Percentiles rank a stretch among this genome's conserved stretches.
phyloP scores from a whole-genome alignment of 1,284 basidiomycete genomes.

The Laetiporus sulphureus region DNA sequence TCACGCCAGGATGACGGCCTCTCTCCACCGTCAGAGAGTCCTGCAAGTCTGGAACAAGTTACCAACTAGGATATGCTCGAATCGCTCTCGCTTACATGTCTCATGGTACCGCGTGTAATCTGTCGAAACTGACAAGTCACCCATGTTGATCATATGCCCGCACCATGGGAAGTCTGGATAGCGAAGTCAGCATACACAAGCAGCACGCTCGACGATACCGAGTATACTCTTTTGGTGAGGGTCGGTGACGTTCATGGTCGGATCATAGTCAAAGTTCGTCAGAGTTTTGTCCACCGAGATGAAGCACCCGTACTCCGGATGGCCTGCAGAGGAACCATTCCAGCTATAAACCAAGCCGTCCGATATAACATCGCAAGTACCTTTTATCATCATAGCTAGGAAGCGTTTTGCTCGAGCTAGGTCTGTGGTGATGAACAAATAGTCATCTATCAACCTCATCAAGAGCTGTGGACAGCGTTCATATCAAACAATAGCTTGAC shows the following conservation, averaged over 20 bases:
- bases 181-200: neutral
- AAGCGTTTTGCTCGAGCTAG: conserved; percentile 62
- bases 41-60: conserved; percentile 37
- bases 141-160: conserved; percentile 74
- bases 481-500: too few species aligned
- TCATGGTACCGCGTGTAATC: conserved; percentile 66
- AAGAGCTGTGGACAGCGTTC: too few species aligned
- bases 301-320: conserved; percentile 90
- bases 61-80: neutral
- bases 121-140: conserved; percentile 66
- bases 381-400: conserved; percentile 74
- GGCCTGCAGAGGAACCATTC: conserved; percentile 42
- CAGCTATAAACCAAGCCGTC: neutral
- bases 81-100: conserved; percentile 38
- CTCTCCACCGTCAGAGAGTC: conserved; percentile 63
- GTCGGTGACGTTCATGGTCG: conserved; percentile 46
- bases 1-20: conserved; percentile 48
- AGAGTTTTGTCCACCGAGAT: conserved; percentile 87
- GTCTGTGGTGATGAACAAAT: conserved; percentile 81
- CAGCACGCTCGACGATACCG: neutral
- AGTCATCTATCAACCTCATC: conserved; percentile 90
- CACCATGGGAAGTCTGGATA: conserved; percentile 84
- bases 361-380: conserved; percentile 27
- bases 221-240: conserved; percentile 40
- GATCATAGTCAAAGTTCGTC: conserved; percentile 75